Evolutionary conservation across 2,329 filamentous ascomycete genomes (phyloP).

Genomic region (Aspergillus calidoustus): DNA sequence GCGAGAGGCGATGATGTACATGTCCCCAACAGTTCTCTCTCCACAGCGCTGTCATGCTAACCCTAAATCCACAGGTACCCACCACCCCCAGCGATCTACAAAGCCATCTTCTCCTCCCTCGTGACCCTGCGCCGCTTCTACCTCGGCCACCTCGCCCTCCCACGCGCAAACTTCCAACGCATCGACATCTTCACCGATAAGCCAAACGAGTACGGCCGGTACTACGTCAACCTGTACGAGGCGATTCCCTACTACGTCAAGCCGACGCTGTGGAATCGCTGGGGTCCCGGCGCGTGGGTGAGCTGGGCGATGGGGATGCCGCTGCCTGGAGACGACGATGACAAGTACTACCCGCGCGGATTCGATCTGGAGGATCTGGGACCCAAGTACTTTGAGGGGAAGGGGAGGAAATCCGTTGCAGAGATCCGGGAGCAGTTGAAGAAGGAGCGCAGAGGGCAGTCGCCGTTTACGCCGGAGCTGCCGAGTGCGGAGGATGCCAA

Average conservation of each 20-base stretch:
- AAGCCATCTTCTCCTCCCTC: slow-evolving; percentile 47
- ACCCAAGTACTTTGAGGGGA: slow-evolving; percentile 58
- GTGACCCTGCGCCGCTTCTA: slow-evolving; percentile 59
- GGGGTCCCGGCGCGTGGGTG: slow-evolving; percentile 57
- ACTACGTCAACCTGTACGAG: slow-evolving; percentile 57
- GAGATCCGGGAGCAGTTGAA: slow-evolving; percentile 47
- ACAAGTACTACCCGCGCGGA: slow-evolving; percentile 54
- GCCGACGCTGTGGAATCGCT: slow-evolving; percentile 64
- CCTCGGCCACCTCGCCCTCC: slow-evolving; percentile 63
- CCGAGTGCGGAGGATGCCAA: neutral
- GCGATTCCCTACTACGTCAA: slow-evolving; percentile 68
- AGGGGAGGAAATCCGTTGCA: slow-evolving; percentile 47
- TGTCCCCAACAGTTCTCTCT: neutral
- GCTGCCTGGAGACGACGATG: slow-evolving; percentile 53
- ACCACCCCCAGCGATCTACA: slow-evolving; percentile 11
- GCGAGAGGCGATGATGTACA: slow-evolving; percentile 67
- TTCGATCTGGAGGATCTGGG: slow-evolving; percentile 64
- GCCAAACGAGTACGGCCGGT: slow-evolving; percentile 60
- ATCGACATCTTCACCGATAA: slow-evolving; percentile 48
- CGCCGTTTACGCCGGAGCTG: neutral
- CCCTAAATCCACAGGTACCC: slow-evolving; percentile 20
- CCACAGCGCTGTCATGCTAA: neutral
- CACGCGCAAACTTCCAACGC: slow-evolving; percentile 54
- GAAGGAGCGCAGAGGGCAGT: slow-evolving; percentile 47
- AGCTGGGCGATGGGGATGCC: slow-evolving; percentile 42